Evolutionary conservation across 169 alveolate species (phyloP).

Genomic region (Plasmodium coatneyi): DNA sequence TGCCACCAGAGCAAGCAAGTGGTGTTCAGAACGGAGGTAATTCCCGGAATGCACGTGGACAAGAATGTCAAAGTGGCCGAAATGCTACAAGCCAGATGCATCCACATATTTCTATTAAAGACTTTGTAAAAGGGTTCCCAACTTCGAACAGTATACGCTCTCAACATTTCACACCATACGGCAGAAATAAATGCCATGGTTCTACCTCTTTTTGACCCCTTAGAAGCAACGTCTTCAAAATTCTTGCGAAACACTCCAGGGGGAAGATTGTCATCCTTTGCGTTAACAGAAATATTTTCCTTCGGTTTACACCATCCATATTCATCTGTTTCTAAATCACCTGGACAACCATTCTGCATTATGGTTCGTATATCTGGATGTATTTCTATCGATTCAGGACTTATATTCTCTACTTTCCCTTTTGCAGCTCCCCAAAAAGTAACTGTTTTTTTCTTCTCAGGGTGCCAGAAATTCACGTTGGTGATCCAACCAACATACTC

Average conservation of each 20-base stretch:
- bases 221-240: slow-evolving; percentile 85
- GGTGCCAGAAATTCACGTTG: slow-evolving; percentile 87
- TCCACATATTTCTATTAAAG: slow-evolving; percentile 91
- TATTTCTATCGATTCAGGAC: slow-evolving; percentile 49
- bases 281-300: not conserved
- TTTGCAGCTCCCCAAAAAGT: slow-evolving; percentile 88
- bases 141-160: slow-evolving; percentile 93
- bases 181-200: slow-evolving; percentile 92
- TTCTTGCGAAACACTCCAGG: slow-evolving; percentile 80
- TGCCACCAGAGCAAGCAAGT: slow-evolving; percentile 91
- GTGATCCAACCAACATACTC: slow-evolving; percentile 92
- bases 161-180: slow-evolving; percentile 92
- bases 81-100: slow-evolving; percentile 92
- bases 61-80: slow-evolving; percentile 90
- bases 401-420: slow-evolving; percentile 79
- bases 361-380: slow-evolving; percentile 75
- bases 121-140: slow-evolving; percentile 91
- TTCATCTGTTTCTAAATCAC: slow-evolving; percentile 64
- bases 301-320: slow-evolving; percentile 79
- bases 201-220: slow-evolving; percentile 89
- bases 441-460: slow-evolving; percentile 77
- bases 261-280: slow-evolving; percentile 19
- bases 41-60: slow-evolving; percentile 89
- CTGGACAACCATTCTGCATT: slow-evolving; percentile 72
- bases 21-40: slow-evolving; percentile 85